Evolutionary conservation across 371 early-diverging fungal species (phyloP), one percentile per base, ranked within the genome.

Genomic region (Mucor velutinosus): DNA sequence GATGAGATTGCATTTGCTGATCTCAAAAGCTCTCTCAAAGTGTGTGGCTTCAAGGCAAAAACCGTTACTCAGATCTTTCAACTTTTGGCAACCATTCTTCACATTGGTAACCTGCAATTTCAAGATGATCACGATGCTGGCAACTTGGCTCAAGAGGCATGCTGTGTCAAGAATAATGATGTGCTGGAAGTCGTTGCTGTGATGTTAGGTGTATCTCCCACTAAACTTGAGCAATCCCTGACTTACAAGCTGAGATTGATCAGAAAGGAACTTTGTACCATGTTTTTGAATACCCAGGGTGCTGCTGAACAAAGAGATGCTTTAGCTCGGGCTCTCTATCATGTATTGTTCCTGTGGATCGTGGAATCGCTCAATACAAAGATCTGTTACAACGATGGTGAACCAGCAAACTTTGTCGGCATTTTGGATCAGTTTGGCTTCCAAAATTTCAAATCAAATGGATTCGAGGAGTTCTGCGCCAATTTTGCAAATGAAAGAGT

Each of bases 401-500:
- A 83, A 25, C 85, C 85, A 62, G 86, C 87, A 63, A 89, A 86
- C 60, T 89, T 92, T 69, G 86, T 94, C 27, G 91, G 90, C 32
- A 76, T 94, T 45, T 66, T 92, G 8, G 94, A 93, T 60, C 80
- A 92, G 53, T 86, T 90, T 57, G 94, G 94, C 17, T 90, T 90
- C 76, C 87, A 91, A 60, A 76, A 86, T 72, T 79, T 76, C 58
- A 74, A 79, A 55, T 77, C 73, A 55, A 90, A 87, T 73, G 88
- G 87, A 2, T 89, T 94, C 71, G 90, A 94, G 66, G 90, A 94
- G 49, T 88, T 96, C 63, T 84, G 93, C 51, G 84, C 89, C 70
- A 96, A 97, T 81, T 96, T 92, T 78, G 89, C 92, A 41, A 93
- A 93, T 68, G 96, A 95, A 74, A 81, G 91, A 29, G 75, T 95